Evolutionary conservation across 768 basidiomycete genomes (phyloP).

Genomic region (Dioszegia crocea): DNA sequence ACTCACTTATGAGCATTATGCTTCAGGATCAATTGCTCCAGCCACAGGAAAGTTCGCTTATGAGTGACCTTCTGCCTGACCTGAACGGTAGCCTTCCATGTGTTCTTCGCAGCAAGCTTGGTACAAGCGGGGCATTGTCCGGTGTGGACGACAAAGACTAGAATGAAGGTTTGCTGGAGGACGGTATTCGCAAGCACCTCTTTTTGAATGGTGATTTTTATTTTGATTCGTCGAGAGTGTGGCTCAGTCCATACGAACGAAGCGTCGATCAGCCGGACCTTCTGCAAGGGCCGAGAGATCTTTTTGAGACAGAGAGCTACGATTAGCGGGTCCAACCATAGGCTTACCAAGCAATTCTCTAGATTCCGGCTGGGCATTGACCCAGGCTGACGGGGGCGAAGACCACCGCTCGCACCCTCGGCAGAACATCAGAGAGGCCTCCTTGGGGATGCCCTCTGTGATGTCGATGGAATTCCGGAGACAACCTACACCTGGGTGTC

Average conservation of each 20-base stretch:
- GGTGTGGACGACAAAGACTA: slow-evolving; percentile 83
- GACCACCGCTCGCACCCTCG: slow-evolving; percentile 91
- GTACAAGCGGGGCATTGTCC: slow-evolving; percentile 94
- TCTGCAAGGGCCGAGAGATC: slow-evolving; percentile 63
- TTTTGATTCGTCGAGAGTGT: slow-evolving; percentile 84
- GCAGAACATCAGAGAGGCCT: slow-evolving; percentile 86
- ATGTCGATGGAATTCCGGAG: slow-evolving; percentile 73
- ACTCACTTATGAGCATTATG: slow-evolving; percentile 81
- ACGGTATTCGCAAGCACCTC: slow-evolving; percentile 94
- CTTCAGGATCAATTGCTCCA: slow-evolving; percentile 95
- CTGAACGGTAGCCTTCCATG: slow-evolving; percentile 96
- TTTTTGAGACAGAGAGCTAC: slow-evolving; percentile 76
- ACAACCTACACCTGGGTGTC: slow-evolving; percentile 45
- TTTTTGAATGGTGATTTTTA: slow-evolving; percentile 96
- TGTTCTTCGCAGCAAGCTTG: slow-evolving; percentile 93
- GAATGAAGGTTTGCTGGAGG: slow-evolving; percentile 93
- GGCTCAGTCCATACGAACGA: slow-evolving; percentile 99
- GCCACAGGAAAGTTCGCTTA: slow-evolving; percentile 94
- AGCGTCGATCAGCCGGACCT: slow-evolving; percentile 94
- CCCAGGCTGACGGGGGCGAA: slow-evolving; percentile 83
- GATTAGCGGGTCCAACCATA: background rate
- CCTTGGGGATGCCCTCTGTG: slow-evolving; percentile 88
- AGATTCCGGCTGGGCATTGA: slow-evolving; percentile 79
- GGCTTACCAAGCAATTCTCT: slow-evolving; percentile 67
- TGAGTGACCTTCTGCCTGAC: slow-evolving; percentile 98